Evolutionary conservation across 2,329 filamentous ascomycete genomes (phyloP).

Genomic region (Beauveria australis): DNA sequence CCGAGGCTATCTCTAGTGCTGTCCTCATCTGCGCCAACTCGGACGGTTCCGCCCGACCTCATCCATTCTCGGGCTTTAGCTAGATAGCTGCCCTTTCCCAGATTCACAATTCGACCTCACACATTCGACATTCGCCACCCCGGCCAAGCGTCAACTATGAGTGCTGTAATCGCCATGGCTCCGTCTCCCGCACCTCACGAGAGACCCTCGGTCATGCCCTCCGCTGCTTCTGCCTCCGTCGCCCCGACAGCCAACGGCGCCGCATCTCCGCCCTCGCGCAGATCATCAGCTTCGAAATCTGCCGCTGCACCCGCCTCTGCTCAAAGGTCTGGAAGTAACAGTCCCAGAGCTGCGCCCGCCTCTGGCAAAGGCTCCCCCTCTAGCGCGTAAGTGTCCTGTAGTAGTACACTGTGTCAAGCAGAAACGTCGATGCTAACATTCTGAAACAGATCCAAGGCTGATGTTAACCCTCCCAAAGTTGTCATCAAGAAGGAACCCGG

Average conservation of each 20-base stretch:
- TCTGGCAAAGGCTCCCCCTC: conserved; percentile 47
- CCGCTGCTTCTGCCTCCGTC: conserved; percentile 30
- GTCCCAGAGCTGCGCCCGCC: conserved; percentile 36
- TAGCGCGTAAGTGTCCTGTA: conserved; percentile 45
- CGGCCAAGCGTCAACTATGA: conserved; percentile 42
- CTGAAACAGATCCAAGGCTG: conserved; percentile 36
- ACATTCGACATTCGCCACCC: not conserved
- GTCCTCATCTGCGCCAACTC: not conserved
- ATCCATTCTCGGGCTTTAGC: not conserved
- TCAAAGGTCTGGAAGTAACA: conserved; percentile 45
- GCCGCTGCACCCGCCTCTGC: conserved; percentile 35
- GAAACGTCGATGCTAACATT: not conserved
- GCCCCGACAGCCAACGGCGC: conserved; percentile 22
- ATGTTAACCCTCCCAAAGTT: conserved; percentile 61
- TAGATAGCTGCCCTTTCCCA: not conserved
- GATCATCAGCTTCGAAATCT: conserved; percentile 25
- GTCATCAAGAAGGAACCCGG: conserved; percentile 94
- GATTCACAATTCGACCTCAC: not conserved
- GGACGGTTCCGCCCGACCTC: not conserved
- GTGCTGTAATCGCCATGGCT: conserved; percentile 60
- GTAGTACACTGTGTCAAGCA: conserved; percentile 1
- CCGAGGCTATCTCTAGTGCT: not conserved
- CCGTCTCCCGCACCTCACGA: conserved; percentile 61
- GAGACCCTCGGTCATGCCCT: conserved; percentile 47
- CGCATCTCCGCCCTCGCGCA: conserved; percentile 37